These are phyloP conservation scores for Perkinsela sp. DNA, from an alignment of 208 protist species.

Conservation along the genomic window DNA sequence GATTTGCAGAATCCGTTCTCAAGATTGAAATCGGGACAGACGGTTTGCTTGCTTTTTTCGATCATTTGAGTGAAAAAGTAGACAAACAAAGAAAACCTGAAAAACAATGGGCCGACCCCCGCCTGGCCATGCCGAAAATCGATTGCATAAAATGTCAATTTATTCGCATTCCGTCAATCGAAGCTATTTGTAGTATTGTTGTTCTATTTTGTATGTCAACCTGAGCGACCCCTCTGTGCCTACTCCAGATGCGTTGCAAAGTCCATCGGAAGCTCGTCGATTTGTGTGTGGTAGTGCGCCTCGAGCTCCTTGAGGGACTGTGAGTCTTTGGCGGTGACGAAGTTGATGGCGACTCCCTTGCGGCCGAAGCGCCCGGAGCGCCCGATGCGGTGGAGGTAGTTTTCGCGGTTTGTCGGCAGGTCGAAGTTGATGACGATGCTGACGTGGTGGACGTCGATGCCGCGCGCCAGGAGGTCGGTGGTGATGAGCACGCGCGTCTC, in stretches of 20 bases:
- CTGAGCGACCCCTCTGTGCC: too few species aligned
- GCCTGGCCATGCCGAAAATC: too few species aligned
- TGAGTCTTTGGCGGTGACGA: constrained; percentile 87
- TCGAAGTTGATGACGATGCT: constrained; percentile 99
- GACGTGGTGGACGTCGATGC: constrained; percentile 99
- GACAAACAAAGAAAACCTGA: too few species aligned
- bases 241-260: constrained; percentile 55
- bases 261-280: constrained; percentile 94
- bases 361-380: constrained; percentile 94
- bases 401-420: constrained; percentile 91
- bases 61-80: too few species aligned
- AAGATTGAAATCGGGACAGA: too few species aligned
- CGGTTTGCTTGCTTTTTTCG: too few species aligned
- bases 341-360: constrained; percentile 99
- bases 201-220: too few species aligned
- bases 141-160: too few species aligned
- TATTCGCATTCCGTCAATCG: too few species aligned
- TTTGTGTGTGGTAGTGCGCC: constrained; percentile 93
- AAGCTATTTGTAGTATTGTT: too few species aligned
- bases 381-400: constrained; percentile 97
- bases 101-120: too few species aligned
- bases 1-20: too few species aligned
- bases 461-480: constrained; percentile 93
- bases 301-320: constrained; percentile 85
- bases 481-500: constrained; percentile 88